Base-by-base conservation (phyloP, 176 grass and related monocot genomes). In the Puya raimondii region DNA sequence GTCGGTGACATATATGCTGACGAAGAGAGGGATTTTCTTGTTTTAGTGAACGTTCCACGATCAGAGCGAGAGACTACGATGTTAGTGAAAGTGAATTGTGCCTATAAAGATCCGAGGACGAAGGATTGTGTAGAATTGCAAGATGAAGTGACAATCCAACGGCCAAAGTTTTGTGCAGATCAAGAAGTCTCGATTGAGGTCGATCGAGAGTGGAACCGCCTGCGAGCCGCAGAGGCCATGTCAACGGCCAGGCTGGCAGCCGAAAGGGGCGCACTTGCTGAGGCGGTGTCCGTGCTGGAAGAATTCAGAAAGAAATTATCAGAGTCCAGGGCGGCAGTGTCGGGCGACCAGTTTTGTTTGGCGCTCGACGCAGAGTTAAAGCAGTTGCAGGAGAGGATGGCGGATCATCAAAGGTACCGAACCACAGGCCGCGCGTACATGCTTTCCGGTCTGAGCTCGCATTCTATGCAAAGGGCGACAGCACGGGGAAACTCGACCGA, bases 341-440 rank as follows among this genome's bases (percentile, higher is more conserved):
- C 76, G 0, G 84, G 94, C 47, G 94, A 92, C 50, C 74, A 50
- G 76, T 80, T 97, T 3, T 93, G 82, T 53, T 54, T 85, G 63
- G 70, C 84, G 74, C 80, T 97, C 63, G 89, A 92, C 12, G 86
- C 89, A 14, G 94, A 97, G 57, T 56, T 97, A 23, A 85, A 79
- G 80, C 84, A 92, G 76, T 92, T 97, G 86, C 89, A 97, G 77
- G 89, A 92, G 65, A 92, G 89, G 84, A 92, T 97, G 94, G 79
- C 79, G 7, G 90, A 67, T 47, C 85, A 82, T 33, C 87, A 83
- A 57, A 75, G 81, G 12, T 97, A 97, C 3, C 86, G 88, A 64
- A 18, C 76, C 48, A 90, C 89, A 6, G 94, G 94, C 23, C 83
- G 94, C 47, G 94, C 94, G 3, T 97, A 88, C 25, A 79, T 97